Evolutionary conservation across 164 flowering plant genomes (phyloP), one percentile per base, ranked within the genome.

Genomic region (Stephania japonica): DNA sequence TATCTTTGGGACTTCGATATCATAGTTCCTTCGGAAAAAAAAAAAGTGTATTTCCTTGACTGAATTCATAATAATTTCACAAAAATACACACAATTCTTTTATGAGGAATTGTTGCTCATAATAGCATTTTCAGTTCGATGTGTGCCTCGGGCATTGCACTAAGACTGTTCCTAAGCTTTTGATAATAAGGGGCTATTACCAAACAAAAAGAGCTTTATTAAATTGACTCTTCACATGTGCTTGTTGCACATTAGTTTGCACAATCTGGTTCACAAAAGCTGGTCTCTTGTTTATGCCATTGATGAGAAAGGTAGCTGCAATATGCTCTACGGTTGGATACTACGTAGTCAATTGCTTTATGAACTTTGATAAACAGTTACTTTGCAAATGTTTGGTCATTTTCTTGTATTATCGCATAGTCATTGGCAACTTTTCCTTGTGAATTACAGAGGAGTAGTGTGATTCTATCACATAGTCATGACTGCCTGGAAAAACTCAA

Each of bases 391-490:
- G n/a, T 27, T 1, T 49, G 14, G n/a, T n/a, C n/a, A 6, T 66
- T 73, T 67, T 23, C 61, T 73, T 61, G 12, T 49, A 21, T 32
- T 27, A 7, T 23, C 59, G 27, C 14, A 14, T n/a, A n/a, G 42
- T 70, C 32, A 61, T 80, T 69, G 78, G 53, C 26, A 63, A n/a
- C 44, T 82, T 68, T 44, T 56, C 0, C n/a, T n/a, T n/a, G 65
- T 70, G 59, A 42, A 32, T 87, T 76, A 83, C 94, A 95, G 99
- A 83, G 99, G 99, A 73, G 90, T 89, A 70, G 97, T 90, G 63
- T 87, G 99, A 41, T 95, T 95, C 81, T 95, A 80, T 81, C 96
- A 89, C 93, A 73, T 83, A 91, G 66, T 83, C 97, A 11, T 95
- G 98, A 77, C 14, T 67, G 6, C 81, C 91, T 56, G 97, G 90